Base-by-base conservation (phyloP, 192 early-diverging fungal genomes). In the Podila clonocystis region DNA sequence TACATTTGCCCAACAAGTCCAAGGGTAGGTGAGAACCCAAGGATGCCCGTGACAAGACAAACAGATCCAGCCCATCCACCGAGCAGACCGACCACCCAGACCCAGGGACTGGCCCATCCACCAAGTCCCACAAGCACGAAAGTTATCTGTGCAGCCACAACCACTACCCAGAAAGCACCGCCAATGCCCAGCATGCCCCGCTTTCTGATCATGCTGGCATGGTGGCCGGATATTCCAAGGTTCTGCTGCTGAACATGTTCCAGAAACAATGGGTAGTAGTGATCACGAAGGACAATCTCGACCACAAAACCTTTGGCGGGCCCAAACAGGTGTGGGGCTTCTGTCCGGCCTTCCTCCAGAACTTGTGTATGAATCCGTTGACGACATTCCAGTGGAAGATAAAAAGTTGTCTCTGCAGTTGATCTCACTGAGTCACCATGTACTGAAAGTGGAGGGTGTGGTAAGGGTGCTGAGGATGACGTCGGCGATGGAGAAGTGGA, bases 291-390 rank as follows among this genome's bases (percentile, higher is more conserved):
- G 5, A 80, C 77, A 6, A 80, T 66, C 49, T 80, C 77, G 57
- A 61, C 45, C n/a, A 80, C 77, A 68, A 80, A 80, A 11, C 77
- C 77, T 36, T 80, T 80, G 55, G 77, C 77, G 5, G 77, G 77
- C 41, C 77, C 77, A 65, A 48, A 80, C 30, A 80, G 45, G 26
- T 80, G 48, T 1, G 77, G 70, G 1, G 71, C 70, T 49, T 73
- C 55, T 9, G 66, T 69, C 3, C 77, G 70, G 29, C 70, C 66
- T 36, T 79, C 70, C n/a, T 80, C 77, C 19, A 68, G 66, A 55
- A 80, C 65, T 38, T 80, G 77, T 7, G 52, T 31, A 24, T 80
- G 77, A 49, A 80, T 80, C 5, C 77, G 50, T 30, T 69, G 70
- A 20, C 77, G 77, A 65, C 77, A 80, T 20, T 80, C 71, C 2